A percentile compares a stretch with the other conserved stretches of the same genome.
Conservation (phyloP, 2,329 filamentous ascomycete species). For the Herpotrichia juniperi region DNA sequence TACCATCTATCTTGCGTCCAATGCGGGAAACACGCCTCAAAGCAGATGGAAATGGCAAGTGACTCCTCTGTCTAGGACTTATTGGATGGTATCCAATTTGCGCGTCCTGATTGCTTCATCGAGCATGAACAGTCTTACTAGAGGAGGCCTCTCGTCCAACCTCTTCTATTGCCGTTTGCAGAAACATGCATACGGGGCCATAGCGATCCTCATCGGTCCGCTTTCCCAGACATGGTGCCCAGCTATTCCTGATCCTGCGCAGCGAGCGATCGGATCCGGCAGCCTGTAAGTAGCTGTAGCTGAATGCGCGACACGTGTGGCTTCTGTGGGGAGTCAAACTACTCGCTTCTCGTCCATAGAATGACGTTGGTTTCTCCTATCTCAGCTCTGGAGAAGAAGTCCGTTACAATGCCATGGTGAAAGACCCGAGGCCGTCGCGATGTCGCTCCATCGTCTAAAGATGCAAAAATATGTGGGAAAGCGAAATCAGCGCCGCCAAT, state of each 20-base stretch:
- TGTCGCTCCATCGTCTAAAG: slow-evolving; percentile 27
- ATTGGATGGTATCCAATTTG: slow-evolving; percentile 26
- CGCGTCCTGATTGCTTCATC: slow-evolving; percentile 36
- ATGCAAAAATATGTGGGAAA: slow-evolving; percentile 34
- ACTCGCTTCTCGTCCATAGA: slow-evolving; percentile 12
- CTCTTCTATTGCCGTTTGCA: slow-evolving; percentile 22
- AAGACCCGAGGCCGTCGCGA: slow-evolving; percentile 10
- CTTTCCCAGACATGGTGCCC: slow-evolving; percentile 17
- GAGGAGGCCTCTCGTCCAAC: slow-evolving; percentile 28
- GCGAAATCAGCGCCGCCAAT: slow-evolving; percentile 32
- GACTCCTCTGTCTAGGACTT: slow-evolving; percentile 36
- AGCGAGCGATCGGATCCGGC: neutral
- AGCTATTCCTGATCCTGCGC: slow-evolving; percentile 17
- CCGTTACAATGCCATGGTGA: slow-evolving; percentile 5
- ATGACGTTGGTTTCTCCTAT: slow-evolving; percentile 23
- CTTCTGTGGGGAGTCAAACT: slow-evolving; percentile 9
- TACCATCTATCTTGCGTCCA: slow-evolving; percentile 13
- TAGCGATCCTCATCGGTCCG: slow-evolving; percentile 19
- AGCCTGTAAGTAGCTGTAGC: slow-evolving; percentile 4
- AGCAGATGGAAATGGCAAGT: slow-evolving; percentile 19
- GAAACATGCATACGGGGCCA: slow-evolving; percentile 33
- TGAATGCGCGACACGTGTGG: slow-evolving; percentile 16
- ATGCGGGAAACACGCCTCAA: slow-evolving; percentile 29
- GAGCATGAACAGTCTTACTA: slow-evolving; percentile 17
- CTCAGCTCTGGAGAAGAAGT: slow-evolving; percentile 32